A percentile compares a stretch with the other conserved stretches of the same genome.
phyloP scores from a whole-genome alignment of 2,329 filamentous ascomycete species.

The Celoporthe dispersa region DNA sequence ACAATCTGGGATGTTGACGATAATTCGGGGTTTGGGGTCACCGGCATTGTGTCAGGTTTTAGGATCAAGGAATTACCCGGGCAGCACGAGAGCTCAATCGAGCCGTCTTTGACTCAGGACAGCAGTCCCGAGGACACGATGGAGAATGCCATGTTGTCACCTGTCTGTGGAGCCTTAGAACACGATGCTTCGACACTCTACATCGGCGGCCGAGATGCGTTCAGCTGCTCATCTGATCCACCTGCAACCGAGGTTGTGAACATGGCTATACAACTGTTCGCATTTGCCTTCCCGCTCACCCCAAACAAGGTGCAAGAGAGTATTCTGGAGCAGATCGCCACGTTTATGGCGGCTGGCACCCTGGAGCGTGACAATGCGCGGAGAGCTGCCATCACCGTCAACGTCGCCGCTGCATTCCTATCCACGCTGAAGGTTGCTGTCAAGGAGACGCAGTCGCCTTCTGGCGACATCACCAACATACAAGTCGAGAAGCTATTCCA shows the following conservation, averaged over 20 bases:
- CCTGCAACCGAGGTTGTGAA: constrained; percentile 94
- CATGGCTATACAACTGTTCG: constrained; percentile 89
- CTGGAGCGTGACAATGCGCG: constrained; percentile 85
- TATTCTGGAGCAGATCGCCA: constrained; percentile 89
- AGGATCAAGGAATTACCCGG: constrained; percentile 72
- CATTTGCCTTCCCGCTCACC: constrained; percentile 86
- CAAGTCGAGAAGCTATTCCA: constrained; percentile 85
- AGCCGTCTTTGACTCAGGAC: constrained; percentile 51
- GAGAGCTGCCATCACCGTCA: constrained; percentile 89
- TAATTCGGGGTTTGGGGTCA: constrained; percentile 93
- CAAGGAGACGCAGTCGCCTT: constrained; percentile 74
- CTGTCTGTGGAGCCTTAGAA: constrained; percentile 82
- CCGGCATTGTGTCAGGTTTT: constrained; percentile 80
- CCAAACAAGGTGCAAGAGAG: constrained; percentile 93
- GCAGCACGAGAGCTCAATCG: constrained; percentile 60
- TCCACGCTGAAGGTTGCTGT: constrained; percentile 82
- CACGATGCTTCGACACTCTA: constrained; percentile 88
- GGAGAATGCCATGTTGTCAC: constrained; percentile 65
- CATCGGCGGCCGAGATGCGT: constrained; percentile 56
- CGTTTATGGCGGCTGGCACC: constrained; percentile 79
- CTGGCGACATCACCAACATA: constrained; percentile 73
- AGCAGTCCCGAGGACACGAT: constrained; percentile 68
- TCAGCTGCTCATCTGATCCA: constrained; percentile 66
- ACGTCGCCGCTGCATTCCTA: constrained; percentile 81
- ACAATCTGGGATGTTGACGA: constrained; percentile 94